Evolutionary conservation across 139 green algal species (phyloP).

Genomic region (Bryopsis sp.): DNA sequence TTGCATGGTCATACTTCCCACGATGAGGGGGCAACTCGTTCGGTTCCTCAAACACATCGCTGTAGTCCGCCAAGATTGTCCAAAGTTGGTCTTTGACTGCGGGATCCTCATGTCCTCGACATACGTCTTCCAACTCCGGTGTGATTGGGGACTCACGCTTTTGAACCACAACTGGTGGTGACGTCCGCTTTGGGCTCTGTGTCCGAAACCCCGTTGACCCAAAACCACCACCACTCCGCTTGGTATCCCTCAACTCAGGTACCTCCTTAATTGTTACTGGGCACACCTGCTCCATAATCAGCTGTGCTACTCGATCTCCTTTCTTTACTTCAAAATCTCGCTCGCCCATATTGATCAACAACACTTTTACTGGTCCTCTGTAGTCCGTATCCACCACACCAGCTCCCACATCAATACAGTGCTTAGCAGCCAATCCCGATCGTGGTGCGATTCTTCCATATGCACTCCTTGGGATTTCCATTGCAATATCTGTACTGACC

Average conservation of each 20-base stretch:
- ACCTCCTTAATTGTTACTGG: constrained; percentile 90
- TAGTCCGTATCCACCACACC: constrained; percentile 98
- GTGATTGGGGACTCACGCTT: no score
- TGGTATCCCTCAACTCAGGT: constrained; percentile 77
- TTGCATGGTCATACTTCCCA: no score
- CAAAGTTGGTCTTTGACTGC: no score
- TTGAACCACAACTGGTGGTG: no score
- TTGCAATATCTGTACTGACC: constrained; percentile 79
- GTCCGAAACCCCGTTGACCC: constrained; percentile 90
- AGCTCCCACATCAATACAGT: constrained; percentile 92
- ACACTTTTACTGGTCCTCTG: constrained; percentile 80
- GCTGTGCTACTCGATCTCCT: constrained; percentile 86
- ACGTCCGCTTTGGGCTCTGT: no score
- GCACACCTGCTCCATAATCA: constrained; percentile 90
- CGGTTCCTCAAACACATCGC: no score
- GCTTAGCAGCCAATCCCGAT: constrained; percentile 90
- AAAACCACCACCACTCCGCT: constrained; percentile 81
- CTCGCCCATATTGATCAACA: constrained; percentile 95
- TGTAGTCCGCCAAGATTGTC: no score
- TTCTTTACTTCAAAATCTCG: constrained; percentile 74
- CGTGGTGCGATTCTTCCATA: constrained; percentile 92
- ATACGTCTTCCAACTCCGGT: no score
- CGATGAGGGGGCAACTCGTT: no score
- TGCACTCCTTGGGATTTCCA: constrained; percentile 78
- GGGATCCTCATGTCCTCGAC: no score